Conservation (phyloP, 2,329 filamentous ascomycete genomes). For the Verticillium dahliae region DNA sequence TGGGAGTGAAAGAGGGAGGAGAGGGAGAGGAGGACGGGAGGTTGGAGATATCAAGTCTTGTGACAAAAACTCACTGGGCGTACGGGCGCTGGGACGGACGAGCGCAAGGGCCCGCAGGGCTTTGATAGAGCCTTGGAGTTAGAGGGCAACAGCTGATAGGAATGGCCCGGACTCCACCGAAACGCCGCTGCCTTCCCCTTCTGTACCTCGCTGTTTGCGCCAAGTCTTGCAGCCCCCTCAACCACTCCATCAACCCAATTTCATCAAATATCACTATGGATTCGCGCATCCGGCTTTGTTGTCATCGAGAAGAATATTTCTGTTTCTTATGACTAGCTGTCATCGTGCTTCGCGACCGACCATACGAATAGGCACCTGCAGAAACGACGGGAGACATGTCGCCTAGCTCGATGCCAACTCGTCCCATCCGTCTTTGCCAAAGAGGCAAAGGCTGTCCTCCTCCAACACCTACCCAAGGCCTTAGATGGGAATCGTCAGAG, state of each 20-base stretch:
- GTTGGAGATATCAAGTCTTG: not conserved
- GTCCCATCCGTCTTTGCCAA: too few relatives aligned
- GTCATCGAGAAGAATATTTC: too few relatives aligned
- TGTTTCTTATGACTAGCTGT: too few relatives aligned
- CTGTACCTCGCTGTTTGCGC: not conserved
- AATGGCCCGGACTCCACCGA: not conserved
- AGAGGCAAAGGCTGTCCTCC: too few relatives aligned
- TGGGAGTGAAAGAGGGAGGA: not conserved
- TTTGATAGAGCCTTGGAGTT: not conserved
- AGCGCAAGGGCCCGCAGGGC: not conserved
- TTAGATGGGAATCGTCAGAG: conserved; percentile 30
- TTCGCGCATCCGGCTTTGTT: too few relatives aligned
- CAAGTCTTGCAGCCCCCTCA: not conserved
- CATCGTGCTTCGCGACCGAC: too few relatives aligned
- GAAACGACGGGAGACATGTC: too few relatives aligned
- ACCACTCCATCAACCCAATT: too few relatives aligned
- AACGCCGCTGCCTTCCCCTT: not conserved
- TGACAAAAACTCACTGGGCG: not conserved
- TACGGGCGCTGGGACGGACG: not conserved
- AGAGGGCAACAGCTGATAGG: not conserved
- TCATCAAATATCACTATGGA: too few relatives aligned
- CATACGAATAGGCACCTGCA: too few relatives aligned
- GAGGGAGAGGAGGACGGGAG: not conserved
- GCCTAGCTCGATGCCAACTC: too few relatives aligned
- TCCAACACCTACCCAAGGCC: not conserved